Evolutionary conservation across 2,329 filamentous ascomycete species (phyloP), one percentile per base, ranked within the genome.

Genomic region (Lecanoromycetidae sp.): DNA sequence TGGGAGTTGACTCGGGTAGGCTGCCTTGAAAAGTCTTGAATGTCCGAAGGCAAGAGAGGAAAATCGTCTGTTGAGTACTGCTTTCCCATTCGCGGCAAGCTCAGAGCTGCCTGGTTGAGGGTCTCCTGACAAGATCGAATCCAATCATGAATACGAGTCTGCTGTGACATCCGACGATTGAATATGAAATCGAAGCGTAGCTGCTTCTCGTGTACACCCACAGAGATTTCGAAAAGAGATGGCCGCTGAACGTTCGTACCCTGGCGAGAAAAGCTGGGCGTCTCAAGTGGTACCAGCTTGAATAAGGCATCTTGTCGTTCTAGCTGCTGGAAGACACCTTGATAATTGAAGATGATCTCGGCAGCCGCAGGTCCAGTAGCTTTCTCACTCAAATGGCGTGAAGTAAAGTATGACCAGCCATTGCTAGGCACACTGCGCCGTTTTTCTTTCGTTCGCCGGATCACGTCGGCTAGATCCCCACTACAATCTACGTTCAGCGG

Each of bases 211-310:
- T 68, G 66, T 3, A 72, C 64, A 44, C 71, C 66, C 1, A 71
- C 71, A 0, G 70, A 71, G 30, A 74, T 71, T 51, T 76, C 72
- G 48, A 76, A 71, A 0, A 75, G 60, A 4, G 65, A 68, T 50
- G 71, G 70, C 3, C 69, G 65, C 8, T 66, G 67, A 9, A 68
- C 68, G 4, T 62, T 56, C 30, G 60, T 56, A 7, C 69, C 69
- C 38, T 70, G 66, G 49, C 72, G 69, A 1, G 64, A 60, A 15
- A 67, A 64, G 52, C 70, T 68, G 38, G 67, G 67, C 8, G 67
- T 67, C 63, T 71, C 67, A 27, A 65, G 66, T 22, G 68, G 62
- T 4, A 66, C 61, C 10, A 60, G 60, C 38, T 61, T 55, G 29
- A 72, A 66, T 1, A 73, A 57, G n/a, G 65, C 66, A 50, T 66